Base-by-base conservation (phyloP, 768 basidiomycete genomes). In the Dacryopinax primogenitus region DNA sequence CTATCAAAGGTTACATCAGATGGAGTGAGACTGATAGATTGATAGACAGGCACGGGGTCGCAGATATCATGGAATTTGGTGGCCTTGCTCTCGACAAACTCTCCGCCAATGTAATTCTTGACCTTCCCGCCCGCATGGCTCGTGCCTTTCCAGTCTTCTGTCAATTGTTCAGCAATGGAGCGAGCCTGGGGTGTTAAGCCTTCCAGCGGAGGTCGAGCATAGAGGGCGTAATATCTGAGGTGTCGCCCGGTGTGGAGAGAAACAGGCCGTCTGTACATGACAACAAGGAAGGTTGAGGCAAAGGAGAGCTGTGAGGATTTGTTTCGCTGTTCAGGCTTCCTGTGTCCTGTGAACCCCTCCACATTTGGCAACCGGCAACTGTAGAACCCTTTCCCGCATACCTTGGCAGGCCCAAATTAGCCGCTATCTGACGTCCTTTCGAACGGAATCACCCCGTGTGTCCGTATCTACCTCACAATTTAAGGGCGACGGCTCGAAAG, bases 41-140 rank as follows among this genome's bases (percentile, higher is more conserved):
- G 1, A 15, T 16, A 44, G 39, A n/a, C 32, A 63, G 86, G 69
- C 71, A 94, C 92, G 18, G 94, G 95, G 77, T 98, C 95, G 63
- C 85, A 77, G 2, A 96, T 83, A 58, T 95, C 91, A 67, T 91
- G 83, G 88, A 89, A 97, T 66, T 87, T 80, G 1, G 80, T 75
- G 21, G 88, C 76, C 71, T 83, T 83, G 77, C 90, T 92, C 70
- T 94, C 88, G 9, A 87, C 80, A 71, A 93, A 98, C 76, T 92
- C 82, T 9, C 94, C 95, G 13, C 84, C 88, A 66, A 97, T 89
- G 75, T 87, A 92, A 74, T 92, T 93, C 82, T 89, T 93, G 65
- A 93, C 93, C 67, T 80, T 85, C 32, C 83, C 87, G n/a, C 94
- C 94, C 13, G 84, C 82, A 26, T 87, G 86, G 66, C 81, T 88